Evolutionary conservation across 495 filamentous ascomycete genomes (phyloP), one percentile per base, ranked within the genome.

Genomic region (Penicillium dipodomyicola): DNA sequence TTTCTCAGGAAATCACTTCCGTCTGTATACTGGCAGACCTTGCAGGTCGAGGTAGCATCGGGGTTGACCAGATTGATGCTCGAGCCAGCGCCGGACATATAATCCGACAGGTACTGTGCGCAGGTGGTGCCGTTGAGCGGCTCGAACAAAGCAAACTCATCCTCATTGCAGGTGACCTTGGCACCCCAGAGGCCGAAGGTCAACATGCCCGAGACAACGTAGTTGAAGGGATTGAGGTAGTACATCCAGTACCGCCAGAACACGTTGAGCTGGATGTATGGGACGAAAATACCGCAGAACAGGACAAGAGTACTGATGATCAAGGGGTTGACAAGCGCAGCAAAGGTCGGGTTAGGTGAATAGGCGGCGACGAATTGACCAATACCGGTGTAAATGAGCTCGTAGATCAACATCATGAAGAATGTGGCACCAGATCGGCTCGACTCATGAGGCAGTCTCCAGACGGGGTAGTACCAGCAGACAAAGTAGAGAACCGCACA

Each of bases 161-260:
- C 76, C 1, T 68, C 56, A 32, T 81, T 73, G 73, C 88, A 91
- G 0, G 64, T 42, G 3, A 88, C 78, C 0, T 73, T 43, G 2
- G 79, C 77, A 51, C 84, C 84, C 54, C 77, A 86, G 27, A 89
- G 68, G 8, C 72, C 80, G 9, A 79, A 79, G 0, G 81, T 77
- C 43, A 90, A 59, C 71, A 89, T 80, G 40, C 79, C 79, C 46
- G 72, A 75, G 37, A 90, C 81, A 5, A 88, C 70, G 58, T 91
- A 90, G 30, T 83, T 87, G 65, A 90, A 83, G 4, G 88, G 87
- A 32, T 84, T 86, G 52, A 89, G 73, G 46, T 79, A 84, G 69
- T 90, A 90, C 62, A 88, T 85, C 88, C 87, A 91, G 79, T 89
- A 91, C 17, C 79, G 73, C 57, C 87, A 87, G 52, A 89, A 78